These are phyloP conservation scores for Sclerotiophoma versabilis DNA, from an alignment of 2,329 filamentous ascomycete species.

Conservation along the genomic window DNA sequence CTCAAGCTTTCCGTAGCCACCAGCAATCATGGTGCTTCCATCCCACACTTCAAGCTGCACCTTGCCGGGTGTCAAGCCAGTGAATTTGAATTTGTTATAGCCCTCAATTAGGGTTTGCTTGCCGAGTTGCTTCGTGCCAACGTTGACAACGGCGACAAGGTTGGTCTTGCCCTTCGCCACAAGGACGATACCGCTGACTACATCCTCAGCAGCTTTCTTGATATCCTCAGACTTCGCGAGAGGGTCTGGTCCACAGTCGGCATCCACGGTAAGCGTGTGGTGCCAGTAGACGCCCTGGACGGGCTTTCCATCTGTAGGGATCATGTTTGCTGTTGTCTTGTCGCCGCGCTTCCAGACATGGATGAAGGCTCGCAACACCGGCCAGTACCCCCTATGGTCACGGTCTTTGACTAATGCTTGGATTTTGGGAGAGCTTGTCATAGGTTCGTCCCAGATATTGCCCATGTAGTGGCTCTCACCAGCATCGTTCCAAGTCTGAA, in stretches of 20 bases:
- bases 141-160: constrained; percentile 34
- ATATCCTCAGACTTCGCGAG: constrained; percentile 39
- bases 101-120: constrained; percentile 20
- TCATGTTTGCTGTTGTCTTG: constrained; percentile 29
- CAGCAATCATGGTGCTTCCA: constrained; percentile 8
- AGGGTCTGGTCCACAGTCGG: constrained; percentile 54
- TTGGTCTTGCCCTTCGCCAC: constrained; percentile 21
- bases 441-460: constrained; percentile 47
- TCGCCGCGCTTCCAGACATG: constrained; percentile 47
- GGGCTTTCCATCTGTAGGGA: constrained; percentile 23
- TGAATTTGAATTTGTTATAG: constrained; percentile 34
- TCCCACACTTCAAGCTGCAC: constrained; percentile 28
- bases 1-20: constrained; percentile 21
- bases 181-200: constrained; percentile 21
- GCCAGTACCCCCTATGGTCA: constrained; percentile 47
- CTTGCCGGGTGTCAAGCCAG: constrained; percentile 27
- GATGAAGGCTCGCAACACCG: constrained; percentile 48
- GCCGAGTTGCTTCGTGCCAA: constrained; percentile 25
- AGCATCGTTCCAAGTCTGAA: constrained; percentile 54
- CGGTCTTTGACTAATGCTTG: constrained; percentile 40
- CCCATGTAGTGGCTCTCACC: constrained; percentile 53
- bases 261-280: constrained; percentile 30
- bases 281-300: constrained; percentile 32
- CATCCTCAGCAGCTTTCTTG: constrained; percentile 15
- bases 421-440: constrained; percentile 30